A percentile compares a stretch with the other conserved stretches of the same genome.
These are phyloP conservation scores for Beauveria pseudobassiana DNA, from an alignment of 2,329 filamentous ascomycete species.

Conservation along the genomic window DNA sequence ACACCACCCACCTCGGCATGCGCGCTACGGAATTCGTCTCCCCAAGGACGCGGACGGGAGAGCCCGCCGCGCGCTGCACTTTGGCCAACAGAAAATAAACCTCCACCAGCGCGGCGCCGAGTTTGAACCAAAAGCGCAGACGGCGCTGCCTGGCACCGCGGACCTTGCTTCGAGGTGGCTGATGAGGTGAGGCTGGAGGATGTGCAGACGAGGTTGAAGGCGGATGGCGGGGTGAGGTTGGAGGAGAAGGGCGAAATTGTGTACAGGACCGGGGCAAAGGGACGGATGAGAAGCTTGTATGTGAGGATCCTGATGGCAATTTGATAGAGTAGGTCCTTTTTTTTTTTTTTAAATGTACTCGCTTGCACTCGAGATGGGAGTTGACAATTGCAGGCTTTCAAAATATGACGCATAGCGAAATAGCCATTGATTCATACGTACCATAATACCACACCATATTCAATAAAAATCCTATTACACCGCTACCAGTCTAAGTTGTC, in stretches of 20 bases:
- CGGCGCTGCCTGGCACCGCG: constrained; percentile 46
- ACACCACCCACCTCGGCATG: constrained; percentile 50
- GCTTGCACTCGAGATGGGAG: neutral
- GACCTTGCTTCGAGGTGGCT: constrained; percentile 54
- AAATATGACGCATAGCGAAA: constrained; percentile 8
- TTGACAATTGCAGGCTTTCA: constrained; percentile 7
- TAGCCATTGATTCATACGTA: neutral
- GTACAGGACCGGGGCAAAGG: constrained; percentile 46
- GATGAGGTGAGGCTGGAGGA: constrained; percentile 35
- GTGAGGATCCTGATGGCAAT: constrained; percentile 55
- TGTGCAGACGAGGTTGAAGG: constrained; percentile 34
- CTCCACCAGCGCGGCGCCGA: constrained; percentile 50
- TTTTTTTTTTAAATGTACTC: neutral
- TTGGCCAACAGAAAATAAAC: constrained; percentile 55
- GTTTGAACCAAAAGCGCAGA: constrained; percentile 51
- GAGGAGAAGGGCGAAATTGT: constrained; percentile 43
- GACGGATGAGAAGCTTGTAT: constrained; percentile 50
- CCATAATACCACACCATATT: neutral
- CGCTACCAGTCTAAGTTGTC: no score
- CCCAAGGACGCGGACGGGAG: constrained; percentile 22
- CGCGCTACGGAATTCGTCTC: constrained; percentile 42
- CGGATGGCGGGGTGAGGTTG: constrained; percentile 38
- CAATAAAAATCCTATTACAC: neutral
- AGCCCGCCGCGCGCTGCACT: constrained; percentile 44
- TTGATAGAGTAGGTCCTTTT: constrained; percentile 47